These are phyloP conservation scores for Aspergillus diversus DNA, from an alignment of 495 filamentous ascomycete genomes.

Conservation along the genomic window DNA sequence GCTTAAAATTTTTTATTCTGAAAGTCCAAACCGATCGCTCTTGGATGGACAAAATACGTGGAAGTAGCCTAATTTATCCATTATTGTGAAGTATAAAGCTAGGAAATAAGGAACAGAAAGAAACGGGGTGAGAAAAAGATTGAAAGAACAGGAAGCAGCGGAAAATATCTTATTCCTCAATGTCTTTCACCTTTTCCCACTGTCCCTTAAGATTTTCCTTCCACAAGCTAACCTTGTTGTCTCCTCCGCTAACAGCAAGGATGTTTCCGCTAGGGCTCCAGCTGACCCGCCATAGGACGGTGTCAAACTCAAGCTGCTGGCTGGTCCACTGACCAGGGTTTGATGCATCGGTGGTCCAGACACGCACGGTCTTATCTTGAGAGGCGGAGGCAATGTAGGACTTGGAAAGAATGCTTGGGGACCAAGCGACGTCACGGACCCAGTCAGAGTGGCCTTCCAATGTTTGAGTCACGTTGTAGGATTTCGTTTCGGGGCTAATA, in stretches of 20 bases:
- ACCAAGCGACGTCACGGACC: conserved; percentile 98
- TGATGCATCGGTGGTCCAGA: conserved; percentile 83
- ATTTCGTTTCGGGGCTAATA: conserved; percentile 53
- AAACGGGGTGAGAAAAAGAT: conserved; percentile 22
- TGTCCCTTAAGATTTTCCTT: conserved; percentile 65
- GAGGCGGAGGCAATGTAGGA: conserved; percentile 91
- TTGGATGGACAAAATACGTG: conserved; percentile 15
- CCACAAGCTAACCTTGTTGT: conserved; percentile 88
- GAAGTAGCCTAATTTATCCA: conserved; percentile 13
- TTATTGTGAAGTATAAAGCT: conserved; percentile 16
- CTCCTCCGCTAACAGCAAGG: conserved; percentile 86
- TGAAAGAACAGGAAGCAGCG: conserved; percentile 20
- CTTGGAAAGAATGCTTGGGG: conserved; percentile 89
- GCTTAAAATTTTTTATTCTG: conserved; percentile 1
- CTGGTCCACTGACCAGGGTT: conserved; percentile 71
- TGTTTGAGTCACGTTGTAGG: conserved; percentile 60
- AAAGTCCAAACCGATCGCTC: background rate
- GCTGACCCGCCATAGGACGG: conserved; percentile 91
- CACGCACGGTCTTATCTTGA: conserved; percentile 96
- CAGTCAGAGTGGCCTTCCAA: conserved; percentile 86
- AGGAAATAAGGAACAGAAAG: conserved; percentile 8
- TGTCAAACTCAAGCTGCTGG: conserved; percentile 83
- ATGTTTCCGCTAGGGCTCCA: conserved; percentile 99
- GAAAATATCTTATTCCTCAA: conserved; percentile 72
- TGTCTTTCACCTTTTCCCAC: conserved; percentile 95